Base-by-base conservation (phyloP, 441 rosid species). In the Codiaeum variegatum region DNA sequence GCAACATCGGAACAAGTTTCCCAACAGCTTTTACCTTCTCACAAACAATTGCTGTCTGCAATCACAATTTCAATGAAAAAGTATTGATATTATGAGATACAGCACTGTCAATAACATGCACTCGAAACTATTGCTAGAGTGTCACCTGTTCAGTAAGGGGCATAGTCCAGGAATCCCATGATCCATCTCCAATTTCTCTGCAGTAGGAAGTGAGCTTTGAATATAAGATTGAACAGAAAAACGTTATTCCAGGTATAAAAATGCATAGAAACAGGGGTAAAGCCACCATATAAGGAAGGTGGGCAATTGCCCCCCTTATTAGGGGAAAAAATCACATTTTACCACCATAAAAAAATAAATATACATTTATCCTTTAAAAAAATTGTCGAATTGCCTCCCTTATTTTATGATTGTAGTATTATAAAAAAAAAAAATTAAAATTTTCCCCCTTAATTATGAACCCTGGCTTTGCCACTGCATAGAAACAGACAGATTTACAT, bases 131-230 rank as follows among this genome's bases (percentile, higher is more conserved):
- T 58, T 59, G 66, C 55, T 62, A 34, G 29, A 62, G 28, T 32
- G 32, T 69, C 66, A 91, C 96, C 91, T 91, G 96, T 59, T 91
- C 87, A 5, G 63, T 62, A 42, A 93, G 91, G 13, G 98, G 96
- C 85, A 90, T 80, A n/a, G 88, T 84, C 94, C 97, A 93, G 40
- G 98, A 93, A 83, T 91, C 96, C 98, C 92, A 93, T 6, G 88
- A 46, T 63, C 98, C 98, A 47, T 91, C 88, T 71, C 98, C 96
- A 77, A 91, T 91, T 78, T 90, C 94, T 69, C 97, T 93, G 73
- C 68, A 71, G 49, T 51, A 56, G 52, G 42, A 74, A 9, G 34
- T 2, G 42, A 40, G 9, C 34, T 28, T 47, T 19, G 10, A 38
- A 63, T 38, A 21, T 11, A 66, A 63, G 46, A 29, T 64, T 64